Evolutionary conservation across 1,284 basidiomycete species (phyloP), one percentile per base, ranked within the genome.

Genomic region (Phellopilus nigrolimitatus): DNA sequence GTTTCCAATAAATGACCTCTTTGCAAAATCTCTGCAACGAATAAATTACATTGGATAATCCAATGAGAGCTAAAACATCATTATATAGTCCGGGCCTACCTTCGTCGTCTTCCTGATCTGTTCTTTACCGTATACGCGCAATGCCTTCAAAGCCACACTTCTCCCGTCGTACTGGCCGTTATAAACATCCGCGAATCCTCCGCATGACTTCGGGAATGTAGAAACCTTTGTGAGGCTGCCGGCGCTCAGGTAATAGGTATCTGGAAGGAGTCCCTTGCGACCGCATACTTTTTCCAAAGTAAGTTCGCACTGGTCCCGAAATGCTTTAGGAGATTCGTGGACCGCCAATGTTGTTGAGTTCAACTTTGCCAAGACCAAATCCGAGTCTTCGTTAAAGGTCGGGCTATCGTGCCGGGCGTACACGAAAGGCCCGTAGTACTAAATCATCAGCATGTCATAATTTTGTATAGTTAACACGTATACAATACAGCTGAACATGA

Each of bases 151-250:
- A 8, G 56, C 56, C 1, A 58, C 56, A 3, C 46, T 10, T 12
- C 41, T 22, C 1, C 31, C 51, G 3, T 40, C 27, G 42, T 54
- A 53, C 15, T 9, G 15, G 3, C 56, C 55, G 4, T 24, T 30
- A 31, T 41, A 58, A 1, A 58, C 55, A 34, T 58, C 44, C n/a
- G 54, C 56, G 47, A 53, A 58, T 5, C 54, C 54, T n/a, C 56
- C 56, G 12, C 33, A 19, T 6, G 19, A 19, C 7, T 6, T 24
- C 3, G 46, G 17, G 27, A 17, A 4, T 6, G 7, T n/a, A 12
- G 33, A 36, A 4, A 12, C 27, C 13, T 39, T 22, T 6, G 5
- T 22, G 17, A 47, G 12, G 13, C 38, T 33, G 10, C 17, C 19
- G 5, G 7, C 34, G 12, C 21, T 12, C 13, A 47, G 33, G 12